Evolutionary conservation across 140 eudicot species (phyloP), one percentile per base, ranked within the genome.

Genomic region (Artemisia princeps): DNA sequence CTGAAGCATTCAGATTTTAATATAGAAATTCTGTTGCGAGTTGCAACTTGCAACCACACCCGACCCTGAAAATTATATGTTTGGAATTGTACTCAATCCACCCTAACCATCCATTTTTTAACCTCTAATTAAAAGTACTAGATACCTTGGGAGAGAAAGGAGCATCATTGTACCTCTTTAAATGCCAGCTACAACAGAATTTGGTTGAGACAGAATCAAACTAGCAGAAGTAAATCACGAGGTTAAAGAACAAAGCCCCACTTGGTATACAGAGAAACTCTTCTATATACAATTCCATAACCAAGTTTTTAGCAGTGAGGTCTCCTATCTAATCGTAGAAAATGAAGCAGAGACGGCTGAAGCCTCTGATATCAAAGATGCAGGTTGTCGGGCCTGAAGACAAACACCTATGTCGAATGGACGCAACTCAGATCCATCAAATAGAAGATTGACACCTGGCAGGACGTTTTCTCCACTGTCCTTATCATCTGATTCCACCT

Each of bases 321-420:
- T 6, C 64, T 72, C 72, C 80, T 87, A 67, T 67, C 59, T 49
- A 20, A 62, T 62, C 16, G 72, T 73, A 22, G 88, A 74, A 62
- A 79, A 77, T 54, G 79, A 37, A 42, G 85, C 77, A 64, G 89
- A 85, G 14, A 84, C 85, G 19, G 96, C 83, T 28, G 96, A 82
- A 51, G 99, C 99, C 77, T 92, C 99, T 6, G 99, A 80, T 30
- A 92, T 82, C 71, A 92, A 79, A 62, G 90, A 75, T 46, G 88
- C 92, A 1, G 99, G 96, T 80, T 80, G 96, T 42, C 95, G 87
- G 72, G 99, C 99, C 82, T 92, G 99, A 45, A 88, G 83, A 77
- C 99, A 92, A 74, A 96, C 99, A 53, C 94, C 95, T 19, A 92
- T 88, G 70, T 92, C 99, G 48, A 92, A 92, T 7, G 99, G 99